phyloP scores from a whole-genome alignment of 768 basidiomycete species.

The Infundibulicybe gibba region DNA sequence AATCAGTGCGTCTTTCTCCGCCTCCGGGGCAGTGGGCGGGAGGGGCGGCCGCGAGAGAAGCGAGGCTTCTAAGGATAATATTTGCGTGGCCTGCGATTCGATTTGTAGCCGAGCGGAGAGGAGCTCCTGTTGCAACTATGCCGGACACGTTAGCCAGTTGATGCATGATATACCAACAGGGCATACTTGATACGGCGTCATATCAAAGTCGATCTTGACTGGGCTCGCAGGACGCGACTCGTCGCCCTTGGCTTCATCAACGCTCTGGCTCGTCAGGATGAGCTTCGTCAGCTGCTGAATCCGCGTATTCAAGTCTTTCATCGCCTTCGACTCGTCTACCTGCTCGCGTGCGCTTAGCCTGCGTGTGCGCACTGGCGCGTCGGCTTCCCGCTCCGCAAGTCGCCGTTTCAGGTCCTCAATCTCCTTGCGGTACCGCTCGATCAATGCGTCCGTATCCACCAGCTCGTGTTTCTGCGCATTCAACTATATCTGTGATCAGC shows the following conservation, averaged over 20 bases:
- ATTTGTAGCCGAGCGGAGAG: conserved; percentile 74
- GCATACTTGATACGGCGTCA: conserved; percentile 78
- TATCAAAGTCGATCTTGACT: conserved; percentile 85
- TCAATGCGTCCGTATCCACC: conserved; percentile 88
- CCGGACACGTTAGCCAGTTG: background rate
- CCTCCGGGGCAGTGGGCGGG: conserved; percentile 60
- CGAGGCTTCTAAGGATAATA: conserved; percentile 78
- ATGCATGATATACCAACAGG: background rate
- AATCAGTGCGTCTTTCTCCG: conserved; percentile 72
- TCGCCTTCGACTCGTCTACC: conserved; percentile 82
- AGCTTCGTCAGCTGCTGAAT: conserved; percentile 83
- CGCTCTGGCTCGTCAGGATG: conserved; percentile 81
- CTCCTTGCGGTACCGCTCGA: conserved; percentile 92
- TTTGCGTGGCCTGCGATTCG: conserved; percentile 78
- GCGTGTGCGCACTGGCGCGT: conserved; percentile 46
- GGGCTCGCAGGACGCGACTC: conserved; percentile 82
- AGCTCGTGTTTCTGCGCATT: conserved; percentile 92
- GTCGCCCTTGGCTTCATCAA: conserved; percentile 64
- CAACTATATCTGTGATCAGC: conserved; percentile 33
- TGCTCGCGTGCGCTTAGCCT: conserved; percentile 60
- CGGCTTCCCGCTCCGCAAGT: conserved; percentile 66
- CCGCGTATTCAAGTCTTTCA: conserved; percentile 75
- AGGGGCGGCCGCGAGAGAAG: conserved; percentile 68
- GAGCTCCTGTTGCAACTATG: conserved; percentile 83
- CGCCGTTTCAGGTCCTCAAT: conserved; percentile 85